phyloP scores from a whole-genome alignment of 495 filamentous ascomycete species.

The Ascodesmis nigricans region DNA sequence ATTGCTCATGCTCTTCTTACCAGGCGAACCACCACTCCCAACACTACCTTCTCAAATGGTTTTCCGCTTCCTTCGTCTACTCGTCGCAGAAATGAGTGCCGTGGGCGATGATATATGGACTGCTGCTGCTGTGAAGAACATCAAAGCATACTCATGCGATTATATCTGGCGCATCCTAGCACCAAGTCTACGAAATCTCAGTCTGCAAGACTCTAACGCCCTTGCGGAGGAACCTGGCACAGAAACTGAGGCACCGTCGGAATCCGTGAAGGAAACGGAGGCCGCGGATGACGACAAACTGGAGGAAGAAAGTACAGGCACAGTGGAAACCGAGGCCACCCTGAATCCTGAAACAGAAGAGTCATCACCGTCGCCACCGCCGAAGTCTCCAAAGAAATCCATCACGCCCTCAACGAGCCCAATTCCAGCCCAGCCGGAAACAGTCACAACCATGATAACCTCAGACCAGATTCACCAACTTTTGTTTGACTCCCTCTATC shows the following conservation, averaged over 20 bases:
- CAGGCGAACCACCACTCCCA: conserved; percentile 43
- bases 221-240: too few relatives aligned
- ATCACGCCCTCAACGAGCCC: too few relatives aligned
- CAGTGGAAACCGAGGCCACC: not conserved
- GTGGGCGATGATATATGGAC: conserved; percentile 71
- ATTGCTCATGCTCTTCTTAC: not conserved
- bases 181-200: too few relatives aligned
- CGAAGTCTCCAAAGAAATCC: too few relatives aligned
- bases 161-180: conserved; percentile 27
- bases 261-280: not conserved
- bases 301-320: not conserved
- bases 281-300: not conserved
- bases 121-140: conserved; percentile 34
- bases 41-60: conserved; percentile 57
- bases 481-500: conserved; percentile 54
- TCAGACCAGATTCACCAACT: conserved; percentile 45
- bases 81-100: conserved; percentile 43
- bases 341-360: too few relatives aligned
- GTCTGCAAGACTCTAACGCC: conserved; percentile 5
- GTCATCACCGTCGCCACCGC: too few relatives aligned
- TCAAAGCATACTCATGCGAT: conserved; percentile 36
- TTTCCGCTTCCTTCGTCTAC: conserved; percentile 48
- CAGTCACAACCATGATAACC: conserved; percentile 6
- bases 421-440: conserved; percentile 4
- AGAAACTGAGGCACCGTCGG: too few relatives aligned